Conservation (phyloP, 2,329 filamentous ascomycete species). For the Neonectria punicea region DNA sequence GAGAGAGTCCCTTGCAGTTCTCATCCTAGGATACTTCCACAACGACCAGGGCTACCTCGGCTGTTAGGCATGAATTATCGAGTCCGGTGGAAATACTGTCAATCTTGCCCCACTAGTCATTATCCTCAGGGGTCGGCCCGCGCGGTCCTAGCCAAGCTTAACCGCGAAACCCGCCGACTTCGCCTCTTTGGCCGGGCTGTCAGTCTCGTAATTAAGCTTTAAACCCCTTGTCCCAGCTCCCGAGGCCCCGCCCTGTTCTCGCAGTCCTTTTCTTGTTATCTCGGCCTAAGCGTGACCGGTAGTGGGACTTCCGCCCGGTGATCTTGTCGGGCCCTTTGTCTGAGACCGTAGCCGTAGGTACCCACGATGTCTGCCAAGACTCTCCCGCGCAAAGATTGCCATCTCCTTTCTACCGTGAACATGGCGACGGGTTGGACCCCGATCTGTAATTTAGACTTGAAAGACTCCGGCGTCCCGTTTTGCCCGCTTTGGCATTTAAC, state of each 20-base stretch:
- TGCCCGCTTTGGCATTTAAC: not conserved
- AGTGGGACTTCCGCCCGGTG: not conserved
- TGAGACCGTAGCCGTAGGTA: not conserved
- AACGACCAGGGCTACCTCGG: not conserved
- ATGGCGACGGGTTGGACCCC: not conserved
- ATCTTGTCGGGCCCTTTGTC: not conserved
- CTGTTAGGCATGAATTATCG: not conserved
- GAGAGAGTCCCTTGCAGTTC: not conserved
- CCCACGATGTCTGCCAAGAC: not conserved
- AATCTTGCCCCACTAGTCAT: not conserved
- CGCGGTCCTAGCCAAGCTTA: not conserved
- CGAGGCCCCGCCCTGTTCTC: not conserved
- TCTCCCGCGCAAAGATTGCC: not conserved
- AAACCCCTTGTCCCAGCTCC: not conserved
- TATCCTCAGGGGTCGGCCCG: not conserved
- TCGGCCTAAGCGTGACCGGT: not conserved
- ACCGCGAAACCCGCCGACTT: constrained; percentile 1
- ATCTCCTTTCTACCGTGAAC: not conserved
- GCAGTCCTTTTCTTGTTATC: not conserved
- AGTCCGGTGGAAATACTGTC: not conserved
- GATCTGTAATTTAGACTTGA: not conserved
- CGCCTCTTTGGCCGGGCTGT: not conserved
- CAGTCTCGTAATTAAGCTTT: not conserved
- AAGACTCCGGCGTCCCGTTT: not conserved
- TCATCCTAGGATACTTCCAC: not conserved